Evolutionary conservation across 2,329 filamentous ascomycete genomes (phyloP), one percentile per base, ranked within the genome.

Genomic region (Lecanicillium sp.): DNA sequence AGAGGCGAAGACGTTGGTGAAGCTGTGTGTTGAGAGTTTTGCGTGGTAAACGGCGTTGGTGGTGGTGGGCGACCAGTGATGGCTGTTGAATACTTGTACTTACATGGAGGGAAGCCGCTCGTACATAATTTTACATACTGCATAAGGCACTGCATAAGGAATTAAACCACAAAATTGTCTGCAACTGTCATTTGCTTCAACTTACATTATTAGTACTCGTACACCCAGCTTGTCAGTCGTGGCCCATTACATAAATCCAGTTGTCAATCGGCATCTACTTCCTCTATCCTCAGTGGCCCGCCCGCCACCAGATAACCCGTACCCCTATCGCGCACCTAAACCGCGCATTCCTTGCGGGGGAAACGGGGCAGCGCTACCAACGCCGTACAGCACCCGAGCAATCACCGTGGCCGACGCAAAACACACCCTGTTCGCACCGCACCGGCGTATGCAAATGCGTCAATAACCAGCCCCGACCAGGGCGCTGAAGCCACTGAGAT

Each of bases 1-100:
- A n/a, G 36, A 41, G 5, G 37, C 32, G 15, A 31, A 35, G 25
- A 38, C 39, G 40, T 35, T 42, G 39, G 40, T 38, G 41, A 50
- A 22, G 42, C 27, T 48, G 10, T 28, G 37, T 8, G 40, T 46
- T 4, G 44, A 48, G 30, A 43, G 37, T 22, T 48, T 46, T 40
- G 37, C 25, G 25, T 44, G 36, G 46, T 42, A 39, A 37, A n/a
- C n/a, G 19, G 5, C 17, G 3, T 36, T 25, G 12, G 7, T 17
- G 14, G 17, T 11, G 5, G 12, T 3, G 12, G 9, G 9, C 4
- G 14, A 4, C 28, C 17, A n/a, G n/a, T 9, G 17, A 13, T 8
- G 14, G 32, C 25, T 35, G 9, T 28, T 27, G n/a, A n/a, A n/a
- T n/a, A n/a, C n/a, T 20, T 22, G 28, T n/a, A 9, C 9, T 22